Base-by-base conservation (phyloP, 495 filamentous ascomycete genomes). In the Friedmanniomyces simplex region DNA sequence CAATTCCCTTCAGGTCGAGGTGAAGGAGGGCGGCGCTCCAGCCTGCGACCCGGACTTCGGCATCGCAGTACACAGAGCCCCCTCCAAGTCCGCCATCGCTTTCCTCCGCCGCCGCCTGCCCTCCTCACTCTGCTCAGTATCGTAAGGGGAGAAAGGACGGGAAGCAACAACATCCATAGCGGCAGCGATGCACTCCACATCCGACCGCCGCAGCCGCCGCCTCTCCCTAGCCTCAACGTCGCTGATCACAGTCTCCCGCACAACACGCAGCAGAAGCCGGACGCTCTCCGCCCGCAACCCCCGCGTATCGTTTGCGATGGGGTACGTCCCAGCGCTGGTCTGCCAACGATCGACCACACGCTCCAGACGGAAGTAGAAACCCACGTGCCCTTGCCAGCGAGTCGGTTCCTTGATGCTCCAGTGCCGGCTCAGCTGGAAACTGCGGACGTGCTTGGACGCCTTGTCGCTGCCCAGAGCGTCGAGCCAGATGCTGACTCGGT, bases 361-460 rank as follows among this genome's bases (percentile, higher is more conserved):
- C 12, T 49, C 24, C 6, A 62, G 21, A 10, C 42, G 48, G 2
- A 62, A 12, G 32, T 62, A 62, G 42, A 62, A 62, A 20, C 59
- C 59, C 10, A 62, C 59, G 30, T 62, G 59, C 21, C 59, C 59
- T 36, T 62, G 59, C 48, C 54, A 34, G 22, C 59, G 59, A 30
- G 37, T 37, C 1, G 59, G 59, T 13, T 34, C 54, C 6, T 12
- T 26, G 21, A 53, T 25, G 2, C 25, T 26, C 59, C 59, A 62
- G 59, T 62, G 59, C n/a, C 50, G 48, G 42, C 50, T 62, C 1
- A 62, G 48, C 32, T 62, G 59, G 18, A 62, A 30, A 21, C 26
- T 53, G 12, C 21, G 39, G 26, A 62, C 50, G 36, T 57, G 55
- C 16, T 37, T 37, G 48, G 48, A 1, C 21, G 28, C n/a, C 4